Percentiles rank a stretch among this genome's conserved stretches.
Conservation (phyloP, 225 moss, liverwort and hornwort species). For the Ulota crispa region DNA sequence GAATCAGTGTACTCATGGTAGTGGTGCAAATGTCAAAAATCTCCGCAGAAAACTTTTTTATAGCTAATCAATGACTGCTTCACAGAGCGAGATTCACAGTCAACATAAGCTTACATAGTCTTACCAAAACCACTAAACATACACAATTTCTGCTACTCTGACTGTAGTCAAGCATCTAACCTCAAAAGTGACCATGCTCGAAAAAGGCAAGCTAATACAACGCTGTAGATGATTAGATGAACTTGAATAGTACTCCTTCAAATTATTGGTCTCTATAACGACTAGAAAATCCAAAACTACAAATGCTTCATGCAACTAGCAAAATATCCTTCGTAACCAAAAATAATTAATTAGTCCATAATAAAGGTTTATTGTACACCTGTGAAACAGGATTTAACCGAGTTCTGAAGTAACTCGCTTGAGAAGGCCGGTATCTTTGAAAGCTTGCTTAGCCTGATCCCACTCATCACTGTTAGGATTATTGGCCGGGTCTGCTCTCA, state of each 20-base stretch:
- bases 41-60: background rate
- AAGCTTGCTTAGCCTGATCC: constrained; percentile 49
- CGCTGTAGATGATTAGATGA: background rate
- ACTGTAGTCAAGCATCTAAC: background rate
- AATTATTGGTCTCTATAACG: background rate
- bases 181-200: background rate
- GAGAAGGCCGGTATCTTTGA: constrained; percentile 48
- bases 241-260: background rate
- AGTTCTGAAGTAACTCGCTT: constrained; percentile 35
- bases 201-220: background rate
- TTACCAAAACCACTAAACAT: background rate
- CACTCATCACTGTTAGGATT: constrained; percentile 49
- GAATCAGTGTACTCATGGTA: too few relatives aligned
- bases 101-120: background rate
- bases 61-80: background rate
- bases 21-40: background rate
- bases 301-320: background rate
- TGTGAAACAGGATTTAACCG: background rate
- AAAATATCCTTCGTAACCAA: background rate
- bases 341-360: background rate
- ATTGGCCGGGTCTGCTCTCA: constrained; percentile 50
- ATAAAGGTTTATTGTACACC: background rate
- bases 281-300: background rate
- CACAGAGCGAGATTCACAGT: background rate
- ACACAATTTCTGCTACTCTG: background rate